Conservation (phyloP, 441 rosid genomes). For the Codiaeum variegatum region DNA sequence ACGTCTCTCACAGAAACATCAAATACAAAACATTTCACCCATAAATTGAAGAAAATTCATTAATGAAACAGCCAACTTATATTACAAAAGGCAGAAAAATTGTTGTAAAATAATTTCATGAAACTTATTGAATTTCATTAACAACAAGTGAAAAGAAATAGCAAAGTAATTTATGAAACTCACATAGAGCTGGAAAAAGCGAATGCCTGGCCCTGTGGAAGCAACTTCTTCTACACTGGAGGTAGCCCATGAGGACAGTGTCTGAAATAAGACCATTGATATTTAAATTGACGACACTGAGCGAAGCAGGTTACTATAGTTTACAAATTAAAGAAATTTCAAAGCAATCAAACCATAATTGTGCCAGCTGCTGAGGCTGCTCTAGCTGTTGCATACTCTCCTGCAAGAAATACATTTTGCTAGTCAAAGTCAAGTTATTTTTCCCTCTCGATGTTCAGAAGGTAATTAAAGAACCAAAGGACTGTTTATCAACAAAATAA, state of each 20-base stretch:
- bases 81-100: background rate
- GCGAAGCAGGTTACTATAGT: conserved; percentile 7
- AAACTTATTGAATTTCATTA: background rate
- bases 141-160: background rate
- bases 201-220: conserved; percentile 89
- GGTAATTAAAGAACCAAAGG: background rate
- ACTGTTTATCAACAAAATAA: background rate
- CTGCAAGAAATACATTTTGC: conserved; percentile 34
- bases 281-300: background rate
- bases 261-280: conserved; percentile 42
- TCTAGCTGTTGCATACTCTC: conserved; percentile 89
- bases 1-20: background rate
- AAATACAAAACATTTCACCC: background rate
- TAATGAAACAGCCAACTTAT: background rate
- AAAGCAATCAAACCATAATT: conserved; percentile 56
- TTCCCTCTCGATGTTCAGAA: background rate
- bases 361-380: conserved; percentile 88
- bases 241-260: conserved; percentile 83
- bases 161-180: conserved; percentile 26
- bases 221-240: conserved; percentile 94
- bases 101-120: no score
- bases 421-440: conserved; percentile 16
- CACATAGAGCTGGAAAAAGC: conserved; percentile 91
- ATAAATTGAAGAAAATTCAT: no score
- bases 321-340: conserved; percentile 3